Conservation (phyloP, 208 protist genomes). For the Trypanosoma theileri region DNA sequence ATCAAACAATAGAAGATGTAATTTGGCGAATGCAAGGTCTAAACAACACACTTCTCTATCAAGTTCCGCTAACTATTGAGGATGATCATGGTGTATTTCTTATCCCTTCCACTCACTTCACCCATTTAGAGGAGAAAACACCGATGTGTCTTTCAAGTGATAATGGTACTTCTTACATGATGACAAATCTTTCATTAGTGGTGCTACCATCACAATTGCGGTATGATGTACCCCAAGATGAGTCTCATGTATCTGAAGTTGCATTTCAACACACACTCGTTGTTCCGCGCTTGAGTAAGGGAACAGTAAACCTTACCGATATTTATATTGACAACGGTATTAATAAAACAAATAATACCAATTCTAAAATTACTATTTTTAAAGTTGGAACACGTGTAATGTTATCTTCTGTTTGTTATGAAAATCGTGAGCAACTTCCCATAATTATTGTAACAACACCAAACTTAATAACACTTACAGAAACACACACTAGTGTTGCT, state of each 20-base stretch:
- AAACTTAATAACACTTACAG: constrained; percentile 42
- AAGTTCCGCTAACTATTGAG: constrained; percentile 51
- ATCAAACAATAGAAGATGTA: neutral
- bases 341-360: neutral
- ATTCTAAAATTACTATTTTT: constrained; percentile 8
- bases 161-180: constrained; percentile 41
- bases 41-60: constrained; percentile 55
- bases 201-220: constrained; percentile 45
- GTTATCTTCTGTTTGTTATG: constrained; percentile 48
- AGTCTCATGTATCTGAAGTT: constrained; percentile 39
- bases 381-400: constrained; percentile 43
- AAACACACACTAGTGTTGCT: constrained; percentile 36
- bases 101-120: constrained; percentile 42
- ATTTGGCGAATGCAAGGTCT: constrained; percentile 33
- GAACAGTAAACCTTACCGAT: constrained; percentile 47
- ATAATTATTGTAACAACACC: constrained; percentile 32
- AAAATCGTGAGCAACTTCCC: constrained; percentile 51
- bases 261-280: constrained; percentile 60
- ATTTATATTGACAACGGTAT: constrained; percentile 6
- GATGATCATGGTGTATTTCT: constrained; percentile 66
- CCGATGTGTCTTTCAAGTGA: constrained; percentile 58
- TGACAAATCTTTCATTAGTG: constrained; percentile 34
- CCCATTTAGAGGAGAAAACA: constrained; percentile 18
- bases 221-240: constrained; percentile 37
- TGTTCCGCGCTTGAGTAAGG: constrained; percentile 45